Percentiles rank a stretch among this genome's conserved stretches.
Conservation (phyloP, 2,329 filamentous ascomycete genomes). For the Fusarium guadeloupense region DNA sequence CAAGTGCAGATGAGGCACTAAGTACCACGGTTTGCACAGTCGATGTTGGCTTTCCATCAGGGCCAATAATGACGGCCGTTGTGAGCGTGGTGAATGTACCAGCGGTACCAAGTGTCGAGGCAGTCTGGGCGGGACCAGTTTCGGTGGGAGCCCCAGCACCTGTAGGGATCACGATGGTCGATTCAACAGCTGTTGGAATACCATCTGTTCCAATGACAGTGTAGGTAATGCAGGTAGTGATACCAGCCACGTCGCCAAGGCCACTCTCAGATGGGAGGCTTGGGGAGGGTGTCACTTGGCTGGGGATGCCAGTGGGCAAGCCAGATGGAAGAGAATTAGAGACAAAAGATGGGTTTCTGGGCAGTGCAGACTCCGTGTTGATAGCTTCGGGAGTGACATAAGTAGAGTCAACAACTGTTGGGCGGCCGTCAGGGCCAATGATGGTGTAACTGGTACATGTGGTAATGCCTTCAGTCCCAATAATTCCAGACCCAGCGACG, state of each 20-base stretch:
- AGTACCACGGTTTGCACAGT: constrained; percentile 48
- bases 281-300: constrained; percentile 27
- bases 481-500: constrained; percentile 9
- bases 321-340: constrained; percentile 31
- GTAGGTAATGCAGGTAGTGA: constrained; percentile 46
- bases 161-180: constrained; percentile 44
- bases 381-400: constrained; percentile 42
- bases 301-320: constrained; percentile 39
- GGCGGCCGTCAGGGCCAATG: constrained; percentile 37
- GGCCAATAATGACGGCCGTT: constrained; percentile 46
- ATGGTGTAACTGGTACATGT: constrained; percentile 41
- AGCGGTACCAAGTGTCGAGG: constrained; percentile 20
- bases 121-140: constrained; percentile 16
- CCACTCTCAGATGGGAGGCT: constrained; percentile 7
- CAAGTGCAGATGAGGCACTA: constrained; percentile 36
- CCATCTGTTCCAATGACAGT: constrained; percentile 45
- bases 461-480: constrained; percentile 21
- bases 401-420: constrained; percentile 47
- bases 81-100: constrained; percentile 42
- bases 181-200: constrained; percentile 44
- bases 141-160: constrained; percentile 35
- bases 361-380: constrained; percentile 27
- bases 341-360: constrained; percentile 36
- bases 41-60: constrained; percentile 46
- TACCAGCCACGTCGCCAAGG: constrained; percentile 3